Evolutionary conservation across 352 stramenopile species (phyloP), one percentile per base, ranked within the genome.

Genomic region (Plasmopara halstedii): DNA sequence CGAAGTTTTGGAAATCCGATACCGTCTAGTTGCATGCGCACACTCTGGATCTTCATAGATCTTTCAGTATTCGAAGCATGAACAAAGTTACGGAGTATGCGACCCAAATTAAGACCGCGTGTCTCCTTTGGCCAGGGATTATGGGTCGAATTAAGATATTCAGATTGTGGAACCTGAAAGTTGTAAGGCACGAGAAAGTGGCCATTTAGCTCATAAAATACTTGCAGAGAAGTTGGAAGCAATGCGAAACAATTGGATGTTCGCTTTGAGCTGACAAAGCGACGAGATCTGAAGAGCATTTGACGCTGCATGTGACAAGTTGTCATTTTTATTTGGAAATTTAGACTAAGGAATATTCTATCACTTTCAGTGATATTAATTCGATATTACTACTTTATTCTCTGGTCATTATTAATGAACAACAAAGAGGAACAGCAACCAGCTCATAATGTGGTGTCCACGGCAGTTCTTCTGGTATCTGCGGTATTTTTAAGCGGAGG

Each of bases 161-260:
- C 31, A 13, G 51, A 15, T 10, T 25, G 23, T 17, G 69, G 69
- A 17, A 77, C 36, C 17, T 64, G 46, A 42, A 80, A 80, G 29
- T 20, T 45, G 29, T 58, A 67, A 2, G 66, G 66, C 33, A 77
- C 63, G 6, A 75, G 25, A 50, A 80, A 73, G 29, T 80, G 63
- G 13, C 50, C 50, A 22, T 80, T 53, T 26, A 64, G 53, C 15
- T 50, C 41, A 39, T 77, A 29, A 43, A 75, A 80, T 19, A 56
- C 50, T 21, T 41, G 41, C 18, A 80, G 32, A 33, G 69, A 65
- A 46, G 56, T 49, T 27, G 46, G 40, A 13, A 67, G 31, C 17
- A 46, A 56, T 37, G 53, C 21, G 29, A 61, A 56, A 18, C 4
- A 39, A 32, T 62, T 42, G 1, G 40, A 6, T 11, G 17, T 20